Base-by-base conservation (phyloP, 2,329 filamentous ascomycete species). In the Aspergillus latus region DNA sequence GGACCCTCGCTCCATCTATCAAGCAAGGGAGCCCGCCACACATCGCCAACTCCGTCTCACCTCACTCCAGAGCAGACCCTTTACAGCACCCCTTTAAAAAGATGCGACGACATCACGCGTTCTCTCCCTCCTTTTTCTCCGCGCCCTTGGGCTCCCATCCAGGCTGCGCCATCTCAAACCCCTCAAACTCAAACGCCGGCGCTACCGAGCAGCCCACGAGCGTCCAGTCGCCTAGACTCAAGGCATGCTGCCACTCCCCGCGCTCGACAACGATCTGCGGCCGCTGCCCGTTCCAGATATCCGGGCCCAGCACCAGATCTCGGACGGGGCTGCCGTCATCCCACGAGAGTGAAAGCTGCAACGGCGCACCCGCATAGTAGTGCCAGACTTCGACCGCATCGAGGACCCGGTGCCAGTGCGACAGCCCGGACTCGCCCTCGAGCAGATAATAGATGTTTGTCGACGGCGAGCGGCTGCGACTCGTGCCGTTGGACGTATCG, bases 341-440 rank as follows among this genome's bases (percentile, higher is more conserved):
- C 49, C 49, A 52, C 1, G 49, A 44, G 2, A 52, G 40, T 15
- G 49, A 52, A 3, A 52, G 40, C 2, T 45, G 49, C 6, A 52
- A 15, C 16, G 49, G 32, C 3, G 49, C 49, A 11, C 49, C 49
- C 2, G 49, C 30, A 21, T 52, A 52, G 29, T 52, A 52, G 11
- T 52, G 49, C 49, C 49, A 52, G 40, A 44, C 49, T 9, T 52
- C 49, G 40, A 52, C 40, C 13, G 49, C 49, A 40, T 52, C 49
- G 16, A 52, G 49, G 1, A 52, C 49, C 4, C 49, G 49, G 49
- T 52, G 49, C 49, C 49, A 52, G 26, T 52, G 30, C 1, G 29
- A 36, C 7, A 36, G 13, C 6, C 49, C 49, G 3, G 28, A 43
- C 5, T 34, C 32, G 7, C 42, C 42, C 16, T 52, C 49, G 16